Conservation (phyloP, 106 monocot genomes). For the Cymbidium sinense region DNA sequence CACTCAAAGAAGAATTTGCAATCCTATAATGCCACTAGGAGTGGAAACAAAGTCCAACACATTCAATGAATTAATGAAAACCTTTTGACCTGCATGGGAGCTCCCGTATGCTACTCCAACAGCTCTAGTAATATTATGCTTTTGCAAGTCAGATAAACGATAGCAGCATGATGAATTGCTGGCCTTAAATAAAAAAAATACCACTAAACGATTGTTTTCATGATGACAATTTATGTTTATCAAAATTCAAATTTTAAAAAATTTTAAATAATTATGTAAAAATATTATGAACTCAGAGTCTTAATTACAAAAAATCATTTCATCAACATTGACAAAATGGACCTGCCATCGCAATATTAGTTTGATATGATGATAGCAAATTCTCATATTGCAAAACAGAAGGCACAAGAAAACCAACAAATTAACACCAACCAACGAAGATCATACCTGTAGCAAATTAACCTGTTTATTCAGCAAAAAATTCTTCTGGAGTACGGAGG, state of each 20-base stretch:
- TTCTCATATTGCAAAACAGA: background rate
- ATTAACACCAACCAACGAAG: background rate
- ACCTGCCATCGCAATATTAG: background rate
- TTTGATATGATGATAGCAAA: background rate
- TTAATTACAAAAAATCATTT: background rate
- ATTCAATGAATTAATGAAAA: background rate
- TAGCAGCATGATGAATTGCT: background rate
- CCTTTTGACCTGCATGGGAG: background rate
- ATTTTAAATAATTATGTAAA: background rate
- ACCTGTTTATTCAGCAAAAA: conserved; percentile 37
- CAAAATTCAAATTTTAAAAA: background rate
- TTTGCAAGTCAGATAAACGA: background rate
- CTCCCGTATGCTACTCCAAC: background rate
- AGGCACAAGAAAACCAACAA: background rate
- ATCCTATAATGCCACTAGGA: background rate
- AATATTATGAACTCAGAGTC: background rate
- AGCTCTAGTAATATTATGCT: background rate
- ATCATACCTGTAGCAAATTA: conserved; percentile 32
- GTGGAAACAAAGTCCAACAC: background rate
- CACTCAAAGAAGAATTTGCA: background rate
- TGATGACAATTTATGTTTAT: background rate
- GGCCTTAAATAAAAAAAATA: background rate
- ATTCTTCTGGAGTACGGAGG: conserved; percentile 46
- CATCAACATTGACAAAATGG: background rate
- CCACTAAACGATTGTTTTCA: background rate